These are phyloP conservation scores for Sarcocystis neurona DNA, from an alignment of 169 alveolate genomes.

Conservation along the genomic window DNA sequence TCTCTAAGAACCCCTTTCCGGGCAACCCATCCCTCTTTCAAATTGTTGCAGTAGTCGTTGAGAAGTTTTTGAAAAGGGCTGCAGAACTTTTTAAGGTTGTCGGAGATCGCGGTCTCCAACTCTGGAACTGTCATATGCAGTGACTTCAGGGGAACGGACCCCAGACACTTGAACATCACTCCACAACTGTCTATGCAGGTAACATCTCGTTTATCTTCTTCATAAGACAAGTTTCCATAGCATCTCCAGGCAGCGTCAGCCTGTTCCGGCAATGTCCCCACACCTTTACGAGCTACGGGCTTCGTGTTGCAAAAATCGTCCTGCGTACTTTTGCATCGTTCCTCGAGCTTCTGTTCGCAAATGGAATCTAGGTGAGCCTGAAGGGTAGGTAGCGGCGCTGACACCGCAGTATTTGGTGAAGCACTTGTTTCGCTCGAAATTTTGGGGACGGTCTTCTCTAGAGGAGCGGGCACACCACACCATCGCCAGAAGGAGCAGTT, in stretches of 20 bases:
- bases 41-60: slow-evolving; percentile 1
- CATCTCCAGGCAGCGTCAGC: neutral
- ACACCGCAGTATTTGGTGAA: no score
- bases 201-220: neutral
- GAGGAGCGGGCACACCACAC: no score
- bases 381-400: no score
- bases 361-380: neutral
- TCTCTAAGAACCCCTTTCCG: neutral
- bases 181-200: slow-evolving; percentile 2
- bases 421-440: no score
- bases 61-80: neutral
- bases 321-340: neutral
- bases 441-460: no score
- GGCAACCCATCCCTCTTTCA: slow-evolving; percentile 2
- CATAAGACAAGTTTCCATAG: neutral
- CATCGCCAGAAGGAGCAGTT: no score
- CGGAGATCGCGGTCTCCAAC: neutral
- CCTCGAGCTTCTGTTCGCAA: neutral
- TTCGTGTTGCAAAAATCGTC: neutral
- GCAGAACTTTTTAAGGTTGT: neutral
- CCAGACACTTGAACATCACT: neutral
- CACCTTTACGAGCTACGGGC: neutral
- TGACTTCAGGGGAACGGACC: neutral
- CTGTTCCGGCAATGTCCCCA: neutral
- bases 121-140: neutral